Percentiles rank a stretch among this genome's conserved stretches.
These are phyloP conservation scores for Neurospora crassa DNA, from an alignment of 2,329 filamentous ascomycete genomes.

Conservation along the genomic window DNA sequence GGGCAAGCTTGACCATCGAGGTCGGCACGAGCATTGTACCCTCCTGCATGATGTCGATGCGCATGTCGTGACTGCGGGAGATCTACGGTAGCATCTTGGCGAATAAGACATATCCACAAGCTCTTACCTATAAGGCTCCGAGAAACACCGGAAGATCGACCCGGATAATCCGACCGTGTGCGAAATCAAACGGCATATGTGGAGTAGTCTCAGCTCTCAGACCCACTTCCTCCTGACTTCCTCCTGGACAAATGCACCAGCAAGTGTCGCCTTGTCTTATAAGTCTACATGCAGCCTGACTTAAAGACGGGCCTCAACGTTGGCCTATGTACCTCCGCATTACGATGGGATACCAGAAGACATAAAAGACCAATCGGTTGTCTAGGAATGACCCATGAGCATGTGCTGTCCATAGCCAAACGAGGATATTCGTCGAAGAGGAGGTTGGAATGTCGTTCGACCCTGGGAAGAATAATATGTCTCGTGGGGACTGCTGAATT, in stretches of 20 bases:
- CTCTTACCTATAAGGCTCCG: neutral
- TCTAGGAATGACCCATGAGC: neutral
- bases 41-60: neutral
- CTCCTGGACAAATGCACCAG: neutral
- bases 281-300: neutral
- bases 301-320: neutral
- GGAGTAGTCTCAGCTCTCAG: no score
- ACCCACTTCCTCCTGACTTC: neutral
- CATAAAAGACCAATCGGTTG: neutral
- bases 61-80: neutral
- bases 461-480: neutral
- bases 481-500: neutral
- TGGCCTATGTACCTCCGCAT: neutral
- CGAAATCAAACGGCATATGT: no score
- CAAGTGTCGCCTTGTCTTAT: neutral
- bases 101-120: neutral
- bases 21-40: neutral
- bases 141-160: neutral
- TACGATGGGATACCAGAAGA: neutral
- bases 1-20: neutral
- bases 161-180: no score
- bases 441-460: neutral
- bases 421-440: neutral
- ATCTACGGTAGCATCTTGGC: neutral
- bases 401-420: neutral